Evolutionary conservation across 164 flowering plant genomes (phyloP).

Genomic region (Kalanchoe fedtschenkoi): DNA sequence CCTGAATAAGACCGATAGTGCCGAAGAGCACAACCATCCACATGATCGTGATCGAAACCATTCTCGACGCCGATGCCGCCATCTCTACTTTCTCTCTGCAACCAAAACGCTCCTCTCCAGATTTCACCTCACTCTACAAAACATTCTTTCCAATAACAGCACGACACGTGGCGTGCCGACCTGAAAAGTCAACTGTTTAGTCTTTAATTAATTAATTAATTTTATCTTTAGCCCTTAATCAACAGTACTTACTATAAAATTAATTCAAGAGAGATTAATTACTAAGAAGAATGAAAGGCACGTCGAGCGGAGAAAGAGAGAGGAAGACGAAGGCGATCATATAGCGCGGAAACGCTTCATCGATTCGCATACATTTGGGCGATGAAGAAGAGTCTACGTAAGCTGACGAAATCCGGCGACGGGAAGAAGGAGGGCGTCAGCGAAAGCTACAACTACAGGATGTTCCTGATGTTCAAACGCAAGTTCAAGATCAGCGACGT

Average conservation of each 20-base stretch:
- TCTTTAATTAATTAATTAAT: too few relatives aligned
- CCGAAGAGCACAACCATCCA: constrained; percentile 35
- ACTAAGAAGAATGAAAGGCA: too few relatives aligned
- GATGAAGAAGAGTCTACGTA: not conserved
- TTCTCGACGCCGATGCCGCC: constrained; percentile 18
- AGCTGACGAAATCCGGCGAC: not conserved
- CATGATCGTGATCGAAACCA: constrained; percentile 18
- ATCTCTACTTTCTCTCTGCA: constrained; percentile 5
- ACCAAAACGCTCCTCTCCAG: not conserved
- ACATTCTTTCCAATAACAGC: not conserved
- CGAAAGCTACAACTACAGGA: constrained; percentile 37
- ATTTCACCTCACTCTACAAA: not conserved
- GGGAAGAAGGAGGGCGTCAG: not conserved
- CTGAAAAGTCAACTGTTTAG: not conserved
- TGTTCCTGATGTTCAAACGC: constrained; percentile 61
- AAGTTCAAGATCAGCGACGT: constrained; percentile 54
- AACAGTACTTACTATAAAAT: too few relatives aligned
- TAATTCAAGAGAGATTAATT: too few relatives aligned
- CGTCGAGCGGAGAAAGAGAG: not conserved
- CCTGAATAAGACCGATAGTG: constrained; percentile 40
- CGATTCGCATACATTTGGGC: not conserved
- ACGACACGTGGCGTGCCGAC: not conserved
- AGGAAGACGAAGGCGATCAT: not conserved
- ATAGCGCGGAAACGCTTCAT: not conserved
- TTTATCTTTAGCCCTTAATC: too few relatives aligned